Conservation (phyloP, 2,329 filamentous ascomycete genomes). For the Fusarium penzigii region DNA sequence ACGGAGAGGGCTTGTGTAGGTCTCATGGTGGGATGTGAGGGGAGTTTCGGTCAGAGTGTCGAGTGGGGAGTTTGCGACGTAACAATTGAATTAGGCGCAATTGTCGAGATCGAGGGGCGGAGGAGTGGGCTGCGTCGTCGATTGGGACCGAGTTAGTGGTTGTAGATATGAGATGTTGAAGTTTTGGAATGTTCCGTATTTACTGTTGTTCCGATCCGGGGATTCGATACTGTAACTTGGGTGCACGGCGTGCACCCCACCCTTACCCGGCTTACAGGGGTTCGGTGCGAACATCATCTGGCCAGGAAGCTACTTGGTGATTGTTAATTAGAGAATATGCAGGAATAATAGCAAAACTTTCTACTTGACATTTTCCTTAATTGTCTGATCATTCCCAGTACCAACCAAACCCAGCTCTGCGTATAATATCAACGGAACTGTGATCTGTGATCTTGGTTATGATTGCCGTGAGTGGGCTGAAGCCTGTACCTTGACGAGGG, state of each 20-base stretch:
- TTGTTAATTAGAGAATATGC: constrained; percentile 3
- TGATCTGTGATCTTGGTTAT: not conserved
- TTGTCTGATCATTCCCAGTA: too few species aligned
- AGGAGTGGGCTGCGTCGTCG: not conserved
- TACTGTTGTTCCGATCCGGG: constrained; percentile 36
- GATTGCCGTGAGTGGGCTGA: constrained; percentile 26
- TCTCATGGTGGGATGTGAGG: constrained; percentile 52
- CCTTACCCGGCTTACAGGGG: constrained; percentile 17
- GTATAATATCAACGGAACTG: not conserved
- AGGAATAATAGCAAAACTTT: not conserved
- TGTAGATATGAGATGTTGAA: constrained; percentile 1
- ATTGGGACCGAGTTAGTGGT: not conserved
- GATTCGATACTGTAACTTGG: not conserved
- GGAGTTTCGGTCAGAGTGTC: not conserved
- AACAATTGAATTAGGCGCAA: constrained; percentile 4
- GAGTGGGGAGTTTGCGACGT: not conserved
- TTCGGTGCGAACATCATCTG: constrained; percentile 1
- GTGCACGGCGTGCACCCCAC: not conserved
- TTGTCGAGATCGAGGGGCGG: constrained; percentile 3
- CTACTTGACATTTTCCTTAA: not conserved
- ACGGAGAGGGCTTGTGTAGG: constrained; percentile 67
- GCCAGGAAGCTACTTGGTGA: constrained; percentile 6
- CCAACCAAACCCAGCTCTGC: too few species aligned
- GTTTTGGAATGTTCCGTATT: constrained; percentile 7
- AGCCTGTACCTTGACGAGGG: constrained; percentile 24